These are phyloP conservation scores for Penicillium goetzii DNA, from an alignment of 495 filamentous ascomycete genomes.

Conservation along the genomic window DNA sequence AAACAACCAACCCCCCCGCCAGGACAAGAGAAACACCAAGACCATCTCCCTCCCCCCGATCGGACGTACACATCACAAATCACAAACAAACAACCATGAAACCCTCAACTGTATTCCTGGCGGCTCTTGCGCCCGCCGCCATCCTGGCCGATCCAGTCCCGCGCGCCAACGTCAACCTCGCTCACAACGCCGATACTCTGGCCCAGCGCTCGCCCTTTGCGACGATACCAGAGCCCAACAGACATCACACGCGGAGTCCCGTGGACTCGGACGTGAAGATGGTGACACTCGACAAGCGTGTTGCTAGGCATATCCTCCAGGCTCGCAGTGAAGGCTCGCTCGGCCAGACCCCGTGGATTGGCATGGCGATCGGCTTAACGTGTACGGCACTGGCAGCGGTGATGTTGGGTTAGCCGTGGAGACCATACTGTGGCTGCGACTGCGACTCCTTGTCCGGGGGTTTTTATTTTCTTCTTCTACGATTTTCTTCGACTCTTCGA, in stretches of 20 bases:
- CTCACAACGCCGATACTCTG: slow-evolving; percentile 28
- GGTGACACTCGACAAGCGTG: slow-evolving; percentile 6
- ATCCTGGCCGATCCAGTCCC: slow-evolving; percentile 33
- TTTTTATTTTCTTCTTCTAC: slow-evolving; percentile 14
- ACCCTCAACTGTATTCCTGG: slow-evolving; percentile 31
- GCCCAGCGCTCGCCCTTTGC: slow-evolving; percentile 33
- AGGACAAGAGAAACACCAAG: slow-evolving; percentile 6
- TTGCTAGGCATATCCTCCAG: slow-evolving; percentile 31
- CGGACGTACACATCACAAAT: neutral
- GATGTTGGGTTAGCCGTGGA: slow-evolving; percentile 42
- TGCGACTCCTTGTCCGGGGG: neutral
- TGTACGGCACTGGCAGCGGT: slow-evolving; percentile 50
- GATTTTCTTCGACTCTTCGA: slow-evolving; percentile 22
- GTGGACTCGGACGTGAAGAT: slow-evolving; percentile 2
- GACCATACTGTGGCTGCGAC: neutral
- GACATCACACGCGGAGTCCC: slow-evolving; percentile 14
- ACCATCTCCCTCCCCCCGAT: neutral
- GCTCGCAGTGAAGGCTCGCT: slow-evolving; percentile 51
- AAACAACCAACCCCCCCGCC: neutral
- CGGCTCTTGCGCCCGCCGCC: slow-evolving; percentile 40
- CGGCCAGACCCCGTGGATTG: slow-evolving; percentile 53
- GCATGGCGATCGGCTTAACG: slow-evolving; percentile 52
- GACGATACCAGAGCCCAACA: slow-evolving; percentile 33
- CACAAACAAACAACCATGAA: slow-evolving; percentile 35
- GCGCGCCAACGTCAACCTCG: slow-evolving; percentile 24